Evolutionary conservation across 495 filamentous ascomycete genomes (phyloP), one percentile per base, ranked within the genome.

Genomic region (Neurospora pannonica): DNA sequence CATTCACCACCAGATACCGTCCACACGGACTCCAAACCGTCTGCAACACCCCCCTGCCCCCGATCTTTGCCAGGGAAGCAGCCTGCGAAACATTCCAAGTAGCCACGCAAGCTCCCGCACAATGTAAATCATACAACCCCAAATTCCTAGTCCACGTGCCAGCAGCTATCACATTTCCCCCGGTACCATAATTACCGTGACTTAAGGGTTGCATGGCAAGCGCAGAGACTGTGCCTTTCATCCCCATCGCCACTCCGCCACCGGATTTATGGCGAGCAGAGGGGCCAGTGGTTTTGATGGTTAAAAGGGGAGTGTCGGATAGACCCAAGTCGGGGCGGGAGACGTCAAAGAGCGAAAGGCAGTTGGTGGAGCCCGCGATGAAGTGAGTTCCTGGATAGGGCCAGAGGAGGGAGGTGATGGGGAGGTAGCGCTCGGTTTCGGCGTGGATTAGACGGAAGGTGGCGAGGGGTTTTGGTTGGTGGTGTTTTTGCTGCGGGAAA

Each of bases 1-100:
- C 97, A n/a, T 90, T 92, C 19, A 97, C 89, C 77, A 93, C 90
- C 39, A 99, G 82, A 82, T 97, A 98, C 74, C 89, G 85, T n/a
- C 93, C 95, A 83, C 94, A 95, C 0, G 89, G 87, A 76, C 92
- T 95, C 95, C 94, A 97, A 3, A 86, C 70, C 15, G 93, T 84
- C 77, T 96, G 91, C 38, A 90, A 91, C 24, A 98, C 81, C 3
- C 96, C 95, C 0, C 82, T 82, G 1, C 94, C 94, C 1, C 86
- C 87, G 4, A 90, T 84, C 1, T 73, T 42, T 0, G 76, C 78
- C 21, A 82, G 75, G 15, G 76, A 76, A 17, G 81, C 82, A 1
- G 85, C 86, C 5, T 85, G 74, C 6, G 80, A 79, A 31, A 89
- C 76, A 17, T 82, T 82, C 84, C 94, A 97, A 3, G 90, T 90